Evolutionary conservation across 1,139 yeast species (phyloP).

Genomic region (Geotrichum klebahnii): DNA sequence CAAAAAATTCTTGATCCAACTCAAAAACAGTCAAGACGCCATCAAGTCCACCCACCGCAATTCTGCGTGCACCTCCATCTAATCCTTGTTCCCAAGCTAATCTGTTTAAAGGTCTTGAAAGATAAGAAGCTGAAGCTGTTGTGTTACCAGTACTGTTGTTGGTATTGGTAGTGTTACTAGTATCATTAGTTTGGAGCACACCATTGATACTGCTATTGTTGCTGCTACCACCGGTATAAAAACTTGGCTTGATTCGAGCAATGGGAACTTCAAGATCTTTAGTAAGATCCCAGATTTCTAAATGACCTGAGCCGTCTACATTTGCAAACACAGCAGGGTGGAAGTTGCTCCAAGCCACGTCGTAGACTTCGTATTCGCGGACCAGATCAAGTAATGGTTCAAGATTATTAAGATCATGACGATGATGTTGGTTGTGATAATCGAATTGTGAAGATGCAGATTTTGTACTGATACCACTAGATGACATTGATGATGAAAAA

Average conservation of each 20-base stretch:
- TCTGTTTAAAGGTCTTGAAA: slow-evolving; percentile 18
- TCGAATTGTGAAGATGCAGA: neutral
- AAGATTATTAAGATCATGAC: slow-evolving; percentile 9
- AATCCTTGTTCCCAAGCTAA: slow-evolving; percentile 21
- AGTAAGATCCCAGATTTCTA: slow-evolving; percentile 57
- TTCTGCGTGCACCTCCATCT: slow-evolving; percentile 32
- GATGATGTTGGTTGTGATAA: neutral
- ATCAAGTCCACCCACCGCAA: slow-evolving; percentile 42
- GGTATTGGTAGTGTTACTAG: neutral
- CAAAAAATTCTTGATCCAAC: slow-evolving; percentile 26
- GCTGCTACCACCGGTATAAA: neutral
- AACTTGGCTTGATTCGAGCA: slow-evolving; percentile 30
- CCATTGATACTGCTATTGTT: neutral
- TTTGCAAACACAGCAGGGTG: slow-evolving; percentile 47
- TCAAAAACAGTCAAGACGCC: slow-evolving; percentile 38
- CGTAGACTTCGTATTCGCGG: slow-evolving; percentile 45
- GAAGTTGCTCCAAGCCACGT: slow-evolving; percentile 46
- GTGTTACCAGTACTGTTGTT: neutral
- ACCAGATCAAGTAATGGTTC: slow-evolving; percentile 23
- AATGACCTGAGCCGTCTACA: slow-evolving; percentile 46
- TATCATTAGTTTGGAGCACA: neutral
- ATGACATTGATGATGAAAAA: neutral
- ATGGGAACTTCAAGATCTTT: slow-evolving; percentile 44
- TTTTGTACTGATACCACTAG: neutral
- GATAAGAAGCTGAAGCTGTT: slow-evolving; percentile 2